Conservation (phyloP, 2,329 filamentous ascomycete species). For the Geosmithia putterillii region DNA sequence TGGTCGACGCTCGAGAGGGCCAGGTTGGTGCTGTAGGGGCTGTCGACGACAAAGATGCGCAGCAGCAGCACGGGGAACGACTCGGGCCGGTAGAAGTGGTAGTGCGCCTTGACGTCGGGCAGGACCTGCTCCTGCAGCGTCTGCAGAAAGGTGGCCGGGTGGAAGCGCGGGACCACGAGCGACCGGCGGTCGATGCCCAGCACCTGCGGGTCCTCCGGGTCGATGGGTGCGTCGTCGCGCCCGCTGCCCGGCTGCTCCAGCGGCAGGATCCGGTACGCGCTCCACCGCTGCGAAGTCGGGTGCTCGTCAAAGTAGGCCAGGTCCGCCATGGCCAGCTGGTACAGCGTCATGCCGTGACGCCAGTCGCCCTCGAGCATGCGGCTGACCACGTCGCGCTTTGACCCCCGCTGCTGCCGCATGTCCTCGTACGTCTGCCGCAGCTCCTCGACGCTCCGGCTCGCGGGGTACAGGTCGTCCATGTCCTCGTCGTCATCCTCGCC, state of each 20-base stretch:
- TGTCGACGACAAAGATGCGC: slow-evolving; percentile 70
- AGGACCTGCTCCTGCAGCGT: slow-evolving; percentile 64
- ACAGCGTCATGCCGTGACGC: slow-evolving; percentile 50
- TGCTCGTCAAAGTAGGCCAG: slow-evolving; percentile 55
- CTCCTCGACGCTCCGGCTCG: slow-evolving; percentile 50
- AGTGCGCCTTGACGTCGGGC: slow-evolving; percentile 74
- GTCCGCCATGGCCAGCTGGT: slow-evolving; percentile 59
- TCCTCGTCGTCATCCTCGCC: slow-evolving; percentile 43
- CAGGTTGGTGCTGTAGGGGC: slow-evolving; percentile 59
- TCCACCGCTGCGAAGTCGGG: slow-evolving; percentile 51
- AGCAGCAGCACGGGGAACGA: slow-evolving; percentile 59
- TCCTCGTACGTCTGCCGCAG: slow-evolving; percentile 53
- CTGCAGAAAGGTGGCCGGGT: slow-evolving; percentile 67
- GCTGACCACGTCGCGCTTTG: slow-evolving; percentile 50
- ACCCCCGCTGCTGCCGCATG: slow-evolving; percentile 47
- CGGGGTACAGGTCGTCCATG: slow-evolving; percentile 55
- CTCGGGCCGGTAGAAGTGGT: slow-evolving; percentile 62
- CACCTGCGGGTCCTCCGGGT: slow-evolving; percentile 23
- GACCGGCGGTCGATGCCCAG: slow-evolving; percentile 30
- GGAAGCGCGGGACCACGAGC: slow-evolving; percentile 55
- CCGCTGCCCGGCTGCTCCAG: slow-evolving; percentile 26
- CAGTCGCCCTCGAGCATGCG: slow-evolving; percentile 57
- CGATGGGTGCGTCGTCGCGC: slow-evolving; percentile 9
- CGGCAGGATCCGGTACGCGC: slow-evolving; percentile 45
- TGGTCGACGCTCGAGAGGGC: slow-evolving; percentile 22